These are phyloP conservation scores for Scheffersomyces coipomensis DNA, from an alignment of 805 yeast genomes.

Conservation along the genomic window DNA sequence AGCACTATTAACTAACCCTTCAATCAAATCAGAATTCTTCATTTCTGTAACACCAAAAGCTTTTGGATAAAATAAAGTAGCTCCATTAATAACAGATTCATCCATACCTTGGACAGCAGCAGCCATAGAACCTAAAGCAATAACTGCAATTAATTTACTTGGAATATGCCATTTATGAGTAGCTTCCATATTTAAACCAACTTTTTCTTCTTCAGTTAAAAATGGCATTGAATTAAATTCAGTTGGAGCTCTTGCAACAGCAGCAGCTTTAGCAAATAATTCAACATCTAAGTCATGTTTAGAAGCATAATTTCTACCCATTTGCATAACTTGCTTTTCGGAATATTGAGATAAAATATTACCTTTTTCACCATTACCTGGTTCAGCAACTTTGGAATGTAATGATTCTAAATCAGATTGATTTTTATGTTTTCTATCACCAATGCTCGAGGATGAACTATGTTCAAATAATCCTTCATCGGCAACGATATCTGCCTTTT, in stretches of 20 bases:
- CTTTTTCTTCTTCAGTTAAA: slow-evolving; percentile 41
- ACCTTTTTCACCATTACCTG: slow-evolving; percentile 22
- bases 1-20: slow-evolving; percentile 63
- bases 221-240: slow-evolving; percentile 58
- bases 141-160: slow-evolving; percentile 48
- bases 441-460: background rate
- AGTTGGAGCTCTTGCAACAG: slow-evolving; percentile 56
- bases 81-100: slow-evolving; percentile 70
- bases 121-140: slow-evolving; percentile 63
- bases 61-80: slow-evolving; percentile 56
- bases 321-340: slow-evolving; percentile 61
- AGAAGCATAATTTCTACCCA: slow-evolving; percentile 66
- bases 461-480: background rate
- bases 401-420: slow-evolving; percentile 19
- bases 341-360: slow-evolving; percentile 58
- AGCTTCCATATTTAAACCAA: slow-evolving; percentile 48
- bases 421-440: background rate
- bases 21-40: slow-evolving; percentile 52
- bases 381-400: slow-evolving; percentile 16
- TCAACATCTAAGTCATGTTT: slow-evolving; percentile 56
- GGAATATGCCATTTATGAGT: slow-evolving; percentile 46
- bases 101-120: slow-evolving; percentile 79
- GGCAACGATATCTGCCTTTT: background rate
- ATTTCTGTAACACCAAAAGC: slow-evolving; percentile 46
- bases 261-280: slow-evolving; percentile 60